Conservation (phyloP, 192 early-diverging fungal genomes). For the Umbelopsis ramanniana region DNA sequence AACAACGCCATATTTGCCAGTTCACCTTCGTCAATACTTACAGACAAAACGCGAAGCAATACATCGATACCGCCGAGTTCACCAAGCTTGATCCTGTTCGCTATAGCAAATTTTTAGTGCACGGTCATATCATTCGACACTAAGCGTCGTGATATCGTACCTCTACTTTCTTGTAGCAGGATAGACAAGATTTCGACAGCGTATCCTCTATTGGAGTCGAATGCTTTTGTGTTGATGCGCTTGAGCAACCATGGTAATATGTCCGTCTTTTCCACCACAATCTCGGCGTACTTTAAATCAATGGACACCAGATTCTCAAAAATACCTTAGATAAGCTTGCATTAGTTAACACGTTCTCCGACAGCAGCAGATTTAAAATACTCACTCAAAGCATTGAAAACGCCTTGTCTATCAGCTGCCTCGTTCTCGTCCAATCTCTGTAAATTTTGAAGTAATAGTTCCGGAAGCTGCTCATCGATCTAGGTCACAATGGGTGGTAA, state of each 20-base stretch:
- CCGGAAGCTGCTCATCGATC: constrained; percentile 67
- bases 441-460: constrained; percentile 82
- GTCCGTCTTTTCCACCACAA: constrained; percentile 63
- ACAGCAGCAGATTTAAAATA: not conserved
- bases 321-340: constrained; percentile 49
- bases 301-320: constrained; percentile 88
- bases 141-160: constrained; percentile 29
- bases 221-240: constrained; percentile 61
- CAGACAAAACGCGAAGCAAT: constrained; percentile 69
- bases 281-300: constrained; percentile 67
- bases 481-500: constrained; percentile 2
- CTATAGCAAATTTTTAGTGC: constrained; percentile 24
- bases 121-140: not conserved
- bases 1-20: not conserved
- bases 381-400: constrained; percentile 78
- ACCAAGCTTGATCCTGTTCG: constrained; percentile 51
- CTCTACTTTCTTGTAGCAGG: constrained; percentile 70
- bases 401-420: constrained; percentile 81
- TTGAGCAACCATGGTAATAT: constrained; percentile 78
- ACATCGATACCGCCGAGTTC: constrained; percentile 66
- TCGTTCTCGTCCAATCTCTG: constrained; percentile 75
- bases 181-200: constrained; percentile 86
- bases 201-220: constrained; percentile 88
- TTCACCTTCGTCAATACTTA: constrained; percentile 20
- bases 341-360: not conserved